Evolutionary conservation across 78 protist species (phyloP).

Genomic region (Salpingoeca rosetta): DNA sequence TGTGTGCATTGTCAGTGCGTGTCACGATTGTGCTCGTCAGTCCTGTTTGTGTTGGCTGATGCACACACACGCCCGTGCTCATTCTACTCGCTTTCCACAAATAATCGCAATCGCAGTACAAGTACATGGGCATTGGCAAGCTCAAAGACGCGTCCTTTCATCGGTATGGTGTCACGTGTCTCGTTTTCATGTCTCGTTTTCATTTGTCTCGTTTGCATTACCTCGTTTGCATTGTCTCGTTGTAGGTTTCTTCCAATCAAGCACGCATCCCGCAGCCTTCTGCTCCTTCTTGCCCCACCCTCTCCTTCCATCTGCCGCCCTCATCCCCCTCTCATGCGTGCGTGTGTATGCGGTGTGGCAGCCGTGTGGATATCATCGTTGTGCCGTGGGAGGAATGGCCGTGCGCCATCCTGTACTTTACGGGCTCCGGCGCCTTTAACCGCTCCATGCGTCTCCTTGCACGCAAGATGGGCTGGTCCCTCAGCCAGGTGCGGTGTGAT

Average conservation of each 20-base stretch:
- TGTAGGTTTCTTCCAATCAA: neutral
- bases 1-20: neutral
- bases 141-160: too few species aligned
- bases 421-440: slow-evolving; percentile 2
- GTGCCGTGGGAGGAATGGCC: neutral
- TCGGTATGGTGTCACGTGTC: too few species aligned
- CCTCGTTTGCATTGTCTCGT: neutral
- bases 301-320: neutral
- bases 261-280: neutral
- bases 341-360: neutral
- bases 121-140: slow-evolving; percentile 10
- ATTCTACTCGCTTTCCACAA: neutral
- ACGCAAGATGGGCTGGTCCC: neutral
- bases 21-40: neutral
- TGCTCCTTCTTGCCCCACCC: neutral
- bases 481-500: neutral
- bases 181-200: too few species aligned
- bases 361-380: neutral
- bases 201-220: neutral
- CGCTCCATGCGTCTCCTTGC: slow-evolving; percentile 11
- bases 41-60: neutral
- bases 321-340: neutral
- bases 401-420: slow-evolving; percentile 5
- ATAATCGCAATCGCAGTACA: too few species aligned
- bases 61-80: neutral